These are phyloP conservation scores for Tetrahymena thermophila DNA, from an alignment of 73 alveolate species.

Conservation along the genomic window DNA sequence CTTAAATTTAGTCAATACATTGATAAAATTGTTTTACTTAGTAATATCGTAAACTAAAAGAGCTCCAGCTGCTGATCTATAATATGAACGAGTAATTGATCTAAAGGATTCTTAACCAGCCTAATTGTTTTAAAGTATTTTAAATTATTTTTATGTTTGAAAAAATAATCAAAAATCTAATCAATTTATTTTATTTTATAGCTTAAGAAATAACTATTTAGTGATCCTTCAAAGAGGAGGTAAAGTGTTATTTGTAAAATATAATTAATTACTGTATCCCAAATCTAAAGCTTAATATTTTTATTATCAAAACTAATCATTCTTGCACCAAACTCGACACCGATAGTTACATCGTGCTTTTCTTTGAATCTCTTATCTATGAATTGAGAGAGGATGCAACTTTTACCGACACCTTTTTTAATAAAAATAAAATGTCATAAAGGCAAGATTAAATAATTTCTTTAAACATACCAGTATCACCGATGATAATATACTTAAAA, in stretches of 20 bases:
- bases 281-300: conserved; percentile 76
- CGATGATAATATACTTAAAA: conserved; percentile 74
- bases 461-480: conserved; percentile 64
- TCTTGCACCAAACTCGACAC: conserved; percentile 94
- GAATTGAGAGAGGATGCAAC: conserved; percentile 79
- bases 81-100: conserved; percentile 76
- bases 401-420: conserved; percentile 78
- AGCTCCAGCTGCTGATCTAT: conserved; percentile 91
- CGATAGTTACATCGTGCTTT: conserved; percentile 88
- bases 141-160: conserved; percentile 12
- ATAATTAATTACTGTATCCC: conserved; percentile 83
- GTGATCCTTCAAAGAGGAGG: too few species aligned
- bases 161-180: not conserved
- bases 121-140: conserved; percentile 21
- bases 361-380: conserved; percentile 80
- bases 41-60: conserved; percentile 81
- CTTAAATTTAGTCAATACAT: not conserved
- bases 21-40: conserved; percentile 6
- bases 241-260: not conserved
- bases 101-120: conserved; percentile 83
- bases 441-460: not conserved
- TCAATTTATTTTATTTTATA: too few species aligned
- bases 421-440: not conserved
- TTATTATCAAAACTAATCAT: conserved; percentile 63
- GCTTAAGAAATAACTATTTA: too few species aligned